Conservation (phyloP, 192 early-diverging fungal species). For the Rhizoclosmatium globosum region DNA sequence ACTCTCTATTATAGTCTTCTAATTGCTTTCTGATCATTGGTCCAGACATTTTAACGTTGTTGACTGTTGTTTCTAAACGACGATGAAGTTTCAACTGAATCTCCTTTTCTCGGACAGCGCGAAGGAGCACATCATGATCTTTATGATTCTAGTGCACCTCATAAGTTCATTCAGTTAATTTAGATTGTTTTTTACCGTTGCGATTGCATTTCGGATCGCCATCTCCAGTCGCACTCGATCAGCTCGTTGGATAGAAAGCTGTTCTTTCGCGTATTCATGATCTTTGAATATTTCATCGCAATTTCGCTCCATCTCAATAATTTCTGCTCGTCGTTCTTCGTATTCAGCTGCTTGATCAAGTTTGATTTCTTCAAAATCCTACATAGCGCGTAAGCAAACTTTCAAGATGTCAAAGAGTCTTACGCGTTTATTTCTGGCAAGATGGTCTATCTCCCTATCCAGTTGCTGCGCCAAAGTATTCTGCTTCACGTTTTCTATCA, state of each 20-base stretch:
- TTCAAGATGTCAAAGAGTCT: not conserved
- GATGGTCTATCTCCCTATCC: slow-evolving; percentile 64
- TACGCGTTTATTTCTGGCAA: slow-evolving; percentile 57
- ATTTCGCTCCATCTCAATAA: slow-evolving; percentile 64
- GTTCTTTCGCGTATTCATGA: slow-evolving; percentile 69
- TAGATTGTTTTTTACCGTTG: slow-evolving; percentile 49
- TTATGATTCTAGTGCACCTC: slow-evolving; percentile 55
- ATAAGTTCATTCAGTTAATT: not conserved
- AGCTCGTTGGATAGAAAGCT: slow-evolving; percentile 60
- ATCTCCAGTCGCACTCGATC: slow-evolving; percentile 62
- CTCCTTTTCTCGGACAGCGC: slow-evolving; percentile 67
- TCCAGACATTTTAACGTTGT: slow-evolving; percentile 64
- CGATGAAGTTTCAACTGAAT: slow-evolving; percentile 58
- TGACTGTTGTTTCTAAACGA: slow-evolving; percentile 63
- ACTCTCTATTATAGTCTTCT: slow-evolving; percentile 47
- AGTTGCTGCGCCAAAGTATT: slow-evolving; percentile 55
- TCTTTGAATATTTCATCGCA: slow-evolving; percentile 72
- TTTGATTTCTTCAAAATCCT: slow-evolving; percentile 64
- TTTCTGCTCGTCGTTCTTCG: slow-evolving; percentile 60
- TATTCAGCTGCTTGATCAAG: slow-evolving; percentile 62
- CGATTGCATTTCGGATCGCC: slow-evolving; percentile 50
- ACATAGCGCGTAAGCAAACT: not conserved
- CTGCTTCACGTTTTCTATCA: slow-evolving; percentile 67
- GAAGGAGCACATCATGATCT: slow-evolving; percentile 65
- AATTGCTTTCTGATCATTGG: slow-evolving; percentile 59